Percentiles rank a stretch among this genome's conserved stretches.
These are phyloP conservation scores for Ustilago curta DNA, from an alignment of 1,284 basidiomycete genomes.

Conservation along the genomic window DNA sequence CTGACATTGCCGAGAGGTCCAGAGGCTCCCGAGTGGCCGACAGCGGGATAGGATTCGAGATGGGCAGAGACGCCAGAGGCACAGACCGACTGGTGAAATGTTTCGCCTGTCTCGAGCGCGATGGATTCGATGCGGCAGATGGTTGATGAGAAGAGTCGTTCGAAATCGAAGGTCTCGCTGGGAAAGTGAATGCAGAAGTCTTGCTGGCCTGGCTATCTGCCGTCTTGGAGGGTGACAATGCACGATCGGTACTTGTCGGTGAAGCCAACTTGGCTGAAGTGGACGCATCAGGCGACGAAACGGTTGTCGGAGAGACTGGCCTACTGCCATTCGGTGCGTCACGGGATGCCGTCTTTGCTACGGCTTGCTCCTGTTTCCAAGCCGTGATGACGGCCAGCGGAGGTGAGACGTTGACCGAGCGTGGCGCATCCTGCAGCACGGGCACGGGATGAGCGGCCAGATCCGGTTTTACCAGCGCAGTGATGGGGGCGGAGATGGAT, in stretches of 20 bases:
- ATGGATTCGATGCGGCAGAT: background rate
- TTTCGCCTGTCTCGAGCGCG: constrained; percentile 13
- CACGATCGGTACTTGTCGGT: background rate
- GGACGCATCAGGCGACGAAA: background rate
- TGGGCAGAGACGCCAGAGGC: constrained; percentile 19
- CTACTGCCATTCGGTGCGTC: background rate
- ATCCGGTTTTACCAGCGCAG: constrained; percentile 13
- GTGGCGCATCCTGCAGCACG: constrained; percentile 11
- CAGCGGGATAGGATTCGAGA: constrained; percentile 15
- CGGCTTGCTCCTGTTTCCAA: constrained; percentile 6
- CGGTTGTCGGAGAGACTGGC: constrained; percentile 13
- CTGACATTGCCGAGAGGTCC: background rate
- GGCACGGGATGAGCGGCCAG: constrained; percentile 21
- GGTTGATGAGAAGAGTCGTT: constrained; percentile 12
- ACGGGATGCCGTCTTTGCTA: background rate
- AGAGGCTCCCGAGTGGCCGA: constrained; percentile 1
- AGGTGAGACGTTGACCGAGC: constrained; percentile 19
- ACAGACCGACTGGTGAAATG: constrained; percentile 33
- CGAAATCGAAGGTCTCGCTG: constrained; percentile 16
- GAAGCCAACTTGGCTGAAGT: background rate
- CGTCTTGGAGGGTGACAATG: background rate
- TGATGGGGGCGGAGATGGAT: constrained; percentile 25
- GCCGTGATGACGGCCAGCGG: constrained; percentile 34
- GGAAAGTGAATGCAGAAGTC: constrained; percentile 28
- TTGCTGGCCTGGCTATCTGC: constrained; percentile 15